Conservation (phyloP, 306 rosid genomes). For the Medicago truncatula region MtrunA17r5.0-ANR NC_053049.1:45531001-45531500, state of each 20-base stretch:
- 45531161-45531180: constrained; percentile 84
- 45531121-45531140: constrained; percentile 89
- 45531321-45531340: constrained; percentile 96
- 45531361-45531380: constrained; percentile 5
- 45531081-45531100: constrained; percentile 95
- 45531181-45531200: constrained; percentile 6
- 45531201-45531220: constrained; percentile 2
- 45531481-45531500: constrained; percentile 91
- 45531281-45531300: constrained; percentile 88
- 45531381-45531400: constrained; percentile 19
- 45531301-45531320: constrained; percentile 91
- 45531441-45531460: constrained; percentile 42
- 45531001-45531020: background rate
- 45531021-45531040: too few species aligned
- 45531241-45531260: constrained; percentile 28
- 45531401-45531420: constrained; percentile 4
- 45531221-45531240: background rate
- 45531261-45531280: constrained; percentile 69
- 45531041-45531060: background rate
- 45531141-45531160: constrained; percentile 99
- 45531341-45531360: constrained; percentile 41
- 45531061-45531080: constrained; percentile 38
- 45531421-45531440: background rate
- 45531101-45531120: constrained; percentile 88
- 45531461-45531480: constrained; percentile 54